Evolutionary conservation across 2,329 filamentous ascomycete genomes (phyloP).

Genomic region (Penicillium polonicum): DNA sequence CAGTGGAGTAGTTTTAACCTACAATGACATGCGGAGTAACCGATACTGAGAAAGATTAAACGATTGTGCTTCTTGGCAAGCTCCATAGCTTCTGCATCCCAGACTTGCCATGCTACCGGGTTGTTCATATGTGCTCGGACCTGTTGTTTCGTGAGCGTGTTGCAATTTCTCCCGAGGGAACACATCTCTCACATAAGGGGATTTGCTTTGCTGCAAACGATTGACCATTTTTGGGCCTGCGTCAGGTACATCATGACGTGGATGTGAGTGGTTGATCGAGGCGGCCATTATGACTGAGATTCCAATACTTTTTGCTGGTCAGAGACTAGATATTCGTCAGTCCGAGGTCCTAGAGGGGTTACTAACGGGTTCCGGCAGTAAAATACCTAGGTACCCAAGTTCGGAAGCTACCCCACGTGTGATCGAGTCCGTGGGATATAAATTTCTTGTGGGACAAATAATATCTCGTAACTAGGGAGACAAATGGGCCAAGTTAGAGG

Average conservation of each 20-base stretch:
- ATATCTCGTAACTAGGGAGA: neutral
- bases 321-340: conserved; percentile 6
- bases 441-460: neutral
- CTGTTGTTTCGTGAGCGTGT: conserved; percentile 35
- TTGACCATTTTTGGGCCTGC: conserved; percentile 49
- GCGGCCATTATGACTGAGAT: conserved; percentile 25
- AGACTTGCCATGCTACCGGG: conserved; percentile 86
- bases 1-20: conserved; percentile 36
- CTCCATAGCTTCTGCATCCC: conserved; percentile 72
- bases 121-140: conserved; percentile 75
- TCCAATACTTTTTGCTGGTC: neutral
- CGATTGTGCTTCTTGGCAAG: conserved; percentile 80
- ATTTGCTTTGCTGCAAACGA: conserved; percentile 60
- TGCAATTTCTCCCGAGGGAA: neutral
- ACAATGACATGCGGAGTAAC: conserved; percentile 96
- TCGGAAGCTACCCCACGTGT: conserved; percentile 17
- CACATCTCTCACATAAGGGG: conserved; percentile 60
- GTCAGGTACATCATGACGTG: conserved; percentile 26
- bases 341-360: conserved; percentile 11
- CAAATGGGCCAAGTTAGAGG: neutral
- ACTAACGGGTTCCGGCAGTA: conserved; percentile 20
- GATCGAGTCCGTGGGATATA: neutral
- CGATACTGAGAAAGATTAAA: conserved; percentile 89
- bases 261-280: conserved; percentile 30
- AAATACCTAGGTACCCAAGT: conserved; percentile 11